Evolutionary conservation across 2,329 filamentous ascomycete genomes (phyloP).

Genomic region (Tothia fuscella): DNA sequence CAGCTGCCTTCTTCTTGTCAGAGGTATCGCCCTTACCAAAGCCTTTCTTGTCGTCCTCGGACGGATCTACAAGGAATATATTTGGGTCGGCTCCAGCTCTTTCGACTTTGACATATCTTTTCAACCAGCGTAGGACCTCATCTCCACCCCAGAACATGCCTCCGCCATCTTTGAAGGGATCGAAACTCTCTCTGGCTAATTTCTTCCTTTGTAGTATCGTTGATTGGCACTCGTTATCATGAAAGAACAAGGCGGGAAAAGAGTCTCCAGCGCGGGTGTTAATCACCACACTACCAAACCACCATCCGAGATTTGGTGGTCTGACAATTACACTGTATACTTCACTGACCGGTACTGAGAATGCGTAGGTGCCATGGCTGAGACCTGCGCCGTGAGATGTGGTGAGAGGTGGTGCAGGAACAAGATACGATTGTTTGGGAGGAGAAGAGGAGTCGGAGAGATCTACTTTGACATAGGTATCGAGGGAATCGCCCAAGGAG

Average conservation of each 20-base stretch:
- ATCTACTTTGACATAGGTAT: slow-evolving; percentile 93
- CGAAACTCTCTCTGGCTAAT: slow-evolving; percentile 70
- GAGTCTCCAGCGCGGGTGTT: slow-evolving; percentile 84
- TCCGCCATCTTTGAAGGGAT: slow-evolving; percentile 75
- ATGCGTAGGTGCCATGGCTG: slow-evolving; percentile 75
- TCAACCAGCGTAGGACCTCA: slow-evolving; percentile 84
- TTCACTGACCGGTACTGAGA: slow-evolving; percentile 79
- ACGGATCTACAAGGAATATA: slow-evolving; percentile 83
- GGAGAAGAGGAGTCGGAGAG: slow-evolving; percentile 68
- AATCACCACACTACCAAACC: slow-evolving; percentile 92
- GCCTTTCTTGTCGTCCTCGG: slow-evolving; percentile 66
- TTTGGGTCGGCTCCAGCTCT: slow-evolving; percentile 77
- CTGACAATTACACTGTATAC: slow-evolving; percentile 85
- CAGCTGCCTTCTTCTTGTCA: slow-evolving; percentile 18
- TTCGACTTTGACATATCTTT: slow-evolving; percentile 71
- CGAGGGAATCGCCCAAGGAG: slow-evolving; percentile 62
- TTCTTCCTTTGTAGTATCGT: slow-evolving; percentile 92
- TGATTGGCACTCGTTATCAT: slow-evolving; percentile 91
- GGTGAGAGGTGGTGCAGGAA: slow-evolving; percentile 79
- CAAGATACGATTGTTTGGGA: slow-evolving; percentile 77
- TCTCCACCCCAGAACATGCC: slow-evolving; percentile 97
- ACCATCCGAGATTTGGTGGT: slow-evolving; percentile 92
- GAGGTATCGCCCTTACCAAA: slow-evolving; percentile 49
- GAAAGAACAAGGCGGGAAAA: slow-evolving; percentile 93
- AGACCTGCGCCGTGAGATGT: slow-evolving; percentile 59